phyloP scores from a whole-genome alignment of 257 asterid species.

The Scutellaria minor region DNA sequence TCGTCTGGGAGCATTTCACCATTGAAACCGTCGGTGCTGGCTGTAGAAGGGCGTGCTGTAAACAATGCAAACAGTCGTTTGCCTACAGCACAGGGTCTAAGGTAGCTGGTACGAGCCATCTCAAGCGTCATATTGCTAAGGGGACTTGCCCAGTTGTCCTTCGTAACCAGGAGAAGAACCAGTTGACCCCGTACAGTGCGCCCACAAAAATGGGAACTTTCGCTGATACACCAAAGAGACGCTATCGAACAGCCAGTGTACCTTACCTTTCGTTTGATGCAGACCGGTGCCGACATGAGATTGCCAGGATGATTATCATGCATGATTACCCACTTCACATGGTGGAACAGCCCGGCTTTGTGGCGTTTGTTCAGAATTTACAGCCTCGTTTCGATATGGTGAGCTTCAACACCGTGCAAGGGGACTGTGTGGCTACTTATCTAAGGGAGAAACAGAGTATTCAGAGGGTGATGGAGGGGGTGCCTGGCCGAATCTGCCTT shows the following conservation, averaged over 20 bases:
- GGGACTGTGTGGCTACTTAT: conserved; percentile 90
- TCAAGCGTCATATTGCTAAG: conserved; percentile 93
- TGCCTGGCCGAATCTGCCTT: conserved; percentile 87
- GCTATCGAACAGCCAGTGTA: conserved; percentile 62
- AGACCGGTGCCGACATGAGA: conserved; percentile 84
- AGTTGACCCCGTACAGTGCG: conserved; percentile 59
- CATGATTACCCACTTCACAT: conserved; percentile 97
- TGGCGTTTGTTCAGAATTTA: conserved; percentile 78
- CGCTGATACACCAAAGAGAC: conserved; percentile 70
- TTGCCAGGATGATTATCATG: conserved; percentile 88
- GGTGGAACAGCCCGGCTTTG: conserved; percentile 94
- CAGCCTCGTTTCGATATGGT: conserved; percentile 97
- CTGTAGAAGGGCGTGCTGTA: conserved; percentile 87
- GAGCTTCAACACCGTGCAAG: conserved; percentile 90
- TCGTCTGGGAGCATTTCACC: conserved; percentile 98
- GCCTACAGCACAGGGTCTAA: conserved; percentile 96
- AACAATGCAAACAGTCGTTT: conserved; percentile 96
- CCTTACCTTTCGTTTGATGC: conserved; percentile 75
- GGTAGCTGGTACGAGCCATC: conserved; percentile 99
- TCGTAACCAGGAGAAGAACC: conserved; percentile 69
- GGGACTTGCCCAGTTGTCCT: conserved; percentile 86
- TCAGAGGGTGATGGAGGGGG: conserved; percentile 73
- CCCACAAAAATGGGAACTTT: conserved; percentile 66
- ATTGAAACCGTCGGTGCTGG: conserved; percentile 79
- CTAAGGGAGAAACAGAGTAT: conserved; percentile 77